Evolutionary conservation across 345 rosid species (phyloP), one percentile per base, ranked within the genome.

Genomic region (Fremontodendron californicum): DNA sequence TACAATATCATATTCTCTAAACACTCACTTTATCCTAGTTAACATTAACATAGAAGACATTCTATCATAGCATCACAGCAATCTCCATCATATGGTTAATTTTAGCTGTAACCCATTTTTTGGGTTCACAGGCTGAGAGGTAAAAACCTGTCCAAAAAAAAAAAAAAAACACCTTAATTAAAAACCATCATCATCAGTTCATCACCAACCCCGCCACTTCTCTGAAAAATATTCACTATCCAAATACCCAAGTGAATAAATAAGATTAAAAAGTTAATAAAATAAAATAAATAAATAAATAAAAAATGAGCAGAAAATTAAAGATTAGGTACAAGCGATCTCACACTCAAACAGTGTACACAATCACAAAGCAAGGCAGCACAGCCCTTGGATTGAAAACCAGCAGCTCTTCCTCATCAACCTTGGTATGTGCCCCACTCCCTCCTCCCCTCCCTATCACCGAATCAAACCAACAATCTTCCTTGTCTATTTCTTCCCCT

Each of bases 341-440:
- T 71, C 78, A 75, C 73, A 8, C 43, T 78, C 80, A 77, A 75
- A 80, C 85, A 35, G 91, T 81, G 79, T 92, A 96, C 78, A 96
- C 97, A n/a, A 96, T 92, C 49, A 91, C 94, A 71, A 93, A 96
- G 87, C 98, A 96, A 77, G 99, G 97, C 82, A 96, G 98, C 84
- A 93, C 95, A 58, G 98, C 98, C 93, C 94, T 90, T 25, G 99
- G 99, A 88, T 93, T 93, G 78, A 92, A 93, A 78, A 96, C 94
- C 37, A 91, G 7, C 19, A 96, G 85, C 86, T 93, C 99, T 72
- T 93, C 94, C n/a, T 92, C 96, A 69, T 93, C 97, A 79, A 88
- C 21, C 73, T 89, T 89, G 6, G 79, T 40, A 25, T 81, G 74
- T 77, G 80, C 74, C 85, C 84, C 88, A 70, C 86, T 71, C 29